Evolutionary conservation across 108 stramenopile species (phyloP).

Genomic region (Schizochytrium sp.): DNA sequence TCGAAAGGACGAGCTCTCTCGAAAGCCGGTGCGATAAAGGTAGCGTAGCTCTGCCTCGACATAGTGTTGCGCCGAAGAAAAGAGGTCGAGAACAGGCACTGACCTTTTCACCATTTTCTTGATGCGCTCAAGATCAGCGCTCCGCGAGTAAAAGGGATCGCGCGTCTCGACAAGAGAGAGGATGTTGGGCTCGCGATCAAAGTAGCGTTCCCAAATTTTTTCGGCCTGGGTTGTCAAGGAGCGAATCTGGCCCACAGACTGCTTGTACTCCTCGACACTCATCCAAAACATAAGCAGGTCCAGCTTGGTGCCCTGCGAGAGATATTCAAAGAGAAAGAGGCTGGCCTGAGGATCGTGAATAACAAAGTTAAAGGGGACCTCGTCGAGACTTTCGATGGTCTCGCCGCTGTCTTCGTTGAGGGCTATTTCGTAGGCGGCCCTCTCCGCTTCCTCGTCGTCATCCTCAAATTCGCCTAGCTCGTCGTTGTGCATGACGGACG

Average conservation of each 20-base stretch:
- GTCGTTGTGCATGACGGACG: neutral
- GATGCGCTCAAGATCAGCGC: neutral
- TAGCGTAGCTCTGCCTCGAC: neutral
- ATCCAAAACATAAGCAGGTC: neutral
- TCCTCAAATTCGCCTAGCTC: neutral
- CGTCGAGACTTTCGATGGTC: neutral
- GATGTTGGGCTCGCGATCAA: neutral
- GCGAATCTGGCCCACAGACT: neutral
- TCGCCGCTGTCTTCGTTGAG: neutral
- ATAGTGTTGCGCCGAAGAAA: neutral
- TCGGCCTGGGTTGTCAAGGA: neutral
- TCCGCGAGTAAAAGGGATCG: neutral
- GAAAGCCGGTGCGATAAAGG: neutral
- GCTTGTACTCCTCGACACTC: slow-evolving; percentile 13
- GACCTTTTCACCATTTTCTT: neutral
- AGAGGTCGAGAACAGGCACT: neutral
- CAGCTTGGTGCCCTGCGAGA: neutral
- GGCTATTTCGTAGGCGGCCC: neutral
- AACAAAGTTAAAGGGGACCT: neutral
- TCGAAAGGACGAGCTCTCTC: neutral
- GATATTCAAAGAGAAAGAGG: neutral
- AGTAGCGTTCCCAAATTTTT: neutral
- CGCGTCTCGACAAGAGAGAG: neutral
- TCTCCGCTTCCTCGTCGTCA: neutral
- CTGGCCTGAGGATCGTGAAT: neutral